Percentiles rank a stretch among this genome's conserved stretches.
These are phyloP conservation scores for Ceratobasidium papillatum DNA, from an alignment of 1,284 basidiomycete genomes.

Conservation along the genomic window DNA sequence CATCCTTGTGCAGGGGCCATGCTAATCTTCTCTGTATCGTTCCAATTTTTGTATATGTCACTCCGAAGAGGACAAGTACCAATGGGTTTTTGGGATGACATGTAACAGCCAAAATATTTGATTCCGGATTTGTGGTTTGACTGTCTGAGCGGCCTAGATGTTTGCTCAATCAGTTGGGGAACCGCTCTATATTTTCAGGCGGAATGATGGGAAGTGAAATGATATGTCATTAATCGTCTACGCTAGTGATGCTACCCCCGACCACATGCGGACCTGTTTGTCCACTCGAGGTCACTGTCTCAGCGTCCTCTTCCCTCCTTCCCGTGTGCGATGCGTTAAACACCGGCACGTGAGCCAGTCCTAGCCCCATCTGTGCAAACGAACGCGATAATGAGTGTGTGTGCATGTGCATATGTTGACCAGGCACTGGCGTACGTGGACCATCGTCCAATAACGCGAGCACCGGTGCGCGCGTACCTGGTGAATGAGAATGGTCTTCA, in stretches of 20 bases:
- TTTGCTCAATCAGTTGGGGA: background rate
- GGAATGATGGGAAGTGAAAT: background rate
- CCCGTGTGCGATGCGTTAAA: slow-evolving; percentile 12
- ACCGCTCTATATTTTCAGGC: background rate
- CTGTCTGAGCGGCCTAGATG: too few relatives aligned
- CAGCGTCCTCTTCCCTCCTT: slow-evolving; percentile 2
- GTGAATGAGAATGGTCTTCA: slow-evolving; percentile 6
- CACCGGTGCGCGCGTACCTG: slow-evolving; percentile 49
- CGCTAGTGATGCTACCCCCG: slow-evolving; percentile 24
- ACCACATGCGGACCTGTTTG: slow-evolving; percentile 16
- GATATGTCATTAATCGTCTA: slow-evolving; percentile 12
- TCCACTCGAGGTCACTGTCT: slow-evolving; percentile 11
- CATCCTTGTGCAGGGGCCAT: slow-evolving; percentile 39
- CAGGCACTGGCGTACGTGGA: slow-evolving; percentile 8
- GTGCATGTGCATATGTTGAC: slow-evolving; percentile 12
- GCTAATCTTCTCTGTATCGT: slow-evolving; percentile 40
- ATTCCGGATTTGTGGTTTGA: slow-evolving; percentile 22
- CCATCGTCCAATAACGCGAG: slow-evolving; percentile 49
- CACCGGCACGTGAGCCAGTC: slow-evolving; percentile 6
- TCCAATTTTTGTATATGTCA: slow-evolving; percentile 40
- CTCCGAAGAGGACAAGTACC: slow-evolving; percentile 27
- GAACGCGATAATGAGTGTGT: slow-evolving; percentile 12
- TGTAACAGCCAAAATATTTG: slow-evolving; percentile 8
- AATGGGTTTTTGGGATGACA: background rate
- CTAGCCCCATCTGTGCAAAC: slow-evolving; percentile 12